Percentiles rank a stretch among this genome's conserved stretches.
Conservation (phyloP, 495 filamentous ascomycete genomes). For the Baudoinia panamericana region DNA sequence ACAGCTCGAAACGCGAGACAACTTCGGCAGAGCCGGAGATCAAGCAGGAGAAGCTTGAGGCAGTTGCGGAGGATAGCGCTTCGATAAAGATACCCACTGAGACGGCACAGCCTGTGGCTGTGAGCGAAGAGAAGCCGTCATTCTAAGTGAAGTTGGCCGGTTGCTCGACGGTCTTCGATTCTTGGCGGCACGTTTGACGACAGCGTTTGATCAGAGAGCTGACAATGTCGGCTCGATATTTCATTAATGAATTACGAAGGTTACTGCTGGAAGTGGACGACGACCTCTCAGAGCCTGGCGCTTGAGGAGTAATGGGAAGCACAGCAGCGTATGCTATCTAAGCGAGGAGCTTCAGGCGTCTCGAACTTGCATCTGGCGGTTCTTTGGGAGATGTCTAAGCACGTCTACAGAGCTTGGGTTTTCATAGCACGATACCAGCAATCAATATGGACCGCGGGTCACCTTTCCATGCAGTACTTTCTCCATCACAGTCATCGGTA, state of each 20-base stretch:
- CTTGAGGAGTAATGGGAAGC: conserved; percentile 8
- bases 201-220: background rate
- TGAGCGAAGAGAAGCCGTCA: too few relatives aligned
- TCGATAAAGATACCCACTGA: background rate
- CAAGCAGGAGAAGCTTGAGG: conserved; percentile 10
- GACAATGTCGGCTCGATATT: background rate
- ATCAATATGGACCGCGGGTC: background rate
- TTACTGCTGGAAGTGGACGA: conserved; percentile 6
- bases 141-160: too few relatives aligned
- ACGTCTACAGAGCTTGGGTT: background rate
- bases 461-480: too few relatives aligned
- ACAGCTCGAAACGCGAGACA: conserved; percentile 3
- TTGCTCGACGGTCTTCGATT: background rate
- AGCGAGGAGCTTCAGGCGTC: conserved; percentile 12
- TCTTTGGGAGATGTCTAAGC: background rate
- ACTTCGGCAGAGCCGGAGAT: conserved; percentile 6
- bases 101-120: too few relatives aligned
- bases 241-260: conserved; percentile 15
- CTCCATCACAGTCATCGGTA: too few relatives aligned
- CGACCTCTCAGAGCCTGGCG: conserved; percentile 11
- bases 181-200: conserved; percentile 7
- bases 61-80: background rate
- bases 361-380: too few relatives aligned
- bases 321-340: background rate
- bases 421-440: background rate